These are phyloP conservation scores for Alternaria consortialis DNA, from an alignment of 2,329 filamentous ascomycete species.

Conservation along the genomic window DNA sequence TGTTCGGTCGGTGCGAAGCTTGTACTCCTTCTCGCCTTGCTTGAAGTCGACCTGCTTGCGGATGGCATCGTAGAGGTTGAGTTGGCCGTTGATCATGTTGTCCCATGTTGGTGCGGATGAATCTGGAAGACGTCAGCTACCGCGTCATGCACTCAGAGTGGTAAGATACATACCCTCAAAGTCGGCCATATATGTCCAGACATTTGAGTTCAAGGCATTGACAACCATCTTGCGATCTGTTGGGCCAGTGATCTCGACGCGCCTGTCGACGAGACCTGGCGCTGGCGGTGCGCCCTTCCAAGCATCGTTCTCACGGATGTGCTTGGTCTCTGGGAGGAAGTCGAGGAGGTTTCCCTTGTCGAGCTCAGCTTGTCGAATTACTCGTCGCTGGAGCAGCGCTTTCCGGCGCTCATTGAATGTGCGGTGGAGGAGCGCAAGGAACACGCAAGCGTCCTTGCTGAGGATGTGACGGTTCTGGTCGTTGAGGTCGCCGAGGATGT, in stretches of 20 bases:
- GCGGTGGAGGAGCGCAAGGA: conserved; percentile 92
- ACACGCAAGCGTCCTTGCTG: conserved; percentile 87
- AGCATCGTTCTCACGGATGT: conserved; percentile 91
- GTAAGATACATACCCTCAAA: conserved; percentile 77
- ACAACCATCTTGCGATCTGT: conserved; percentile 99
- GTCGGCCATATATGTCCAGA: conserved; percentile 99
- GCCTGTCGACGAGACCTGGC: conserved; percentile 89
- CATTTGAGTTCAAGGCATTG: conserved; percentile 93
- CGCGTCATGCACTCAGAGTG: too few species aligned
- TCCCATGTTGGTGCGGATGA: conserved; percentile 97
- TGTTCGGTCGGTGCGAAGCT: conserved; percentile 87
- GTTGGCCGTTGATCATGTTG: conserved; percentile 98
- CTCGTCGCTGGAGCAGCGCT: conserved; percentile 84
- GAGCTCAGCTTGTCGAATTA: conserved; percentile 87
- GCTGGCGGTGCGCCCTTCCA: conserved; percentile 94
- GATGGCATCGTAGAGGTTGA: conserved; percentile 96
- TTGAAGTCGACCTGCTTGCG: conserved; percentile 96
- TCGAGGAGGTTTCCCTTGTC: conserved; percentile 89
- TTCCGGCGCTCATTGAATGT: conserved; percentile 93
- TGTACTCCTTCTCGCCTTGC: conserved; percentile 94
- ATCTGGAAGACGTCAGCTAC: conserved; percentile 63
- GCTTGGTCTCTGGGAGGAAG: conserved; percentile 94
- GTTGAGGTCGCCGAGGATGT: conserved; percentile 80
- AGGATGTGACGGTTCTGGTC: conserved; percentile 89
- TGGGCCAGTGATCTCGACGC: conserved; percentile 96